Evolutionary conservation across 2,329 filamentous ascomycete species (phyloP).

Genomic region (Magnaporthiopsis incrustans): DNA sequence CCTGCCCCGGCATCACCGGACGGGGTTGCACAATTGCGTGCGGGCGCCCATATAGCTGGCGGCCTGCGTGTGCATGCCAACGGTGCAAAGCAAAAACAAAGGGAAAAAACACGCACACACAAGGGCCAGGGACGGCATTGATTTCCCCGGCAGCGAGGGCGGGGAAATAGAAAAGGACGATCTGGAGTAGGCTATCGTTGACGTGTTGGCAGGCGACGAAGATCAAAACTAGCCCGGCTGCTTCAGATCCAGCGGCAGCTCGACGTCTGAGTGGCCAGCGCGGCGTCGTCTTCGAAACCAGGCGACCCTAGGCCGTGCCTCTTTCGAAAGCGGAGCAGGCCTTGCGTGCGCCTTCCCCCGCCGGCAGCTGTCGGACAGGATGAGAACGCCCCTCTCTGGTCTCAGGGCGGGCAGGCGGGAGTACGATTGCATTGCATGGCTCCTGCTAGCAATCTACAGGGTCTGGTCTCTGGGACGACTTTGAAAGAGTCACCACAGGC

Average conservation of each 20-base stretch:
- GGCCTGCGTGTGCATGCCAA: neutral
- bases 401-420: neutral
- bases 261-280: neutral
- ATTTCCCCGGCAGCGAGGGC: too few relatives aligned
- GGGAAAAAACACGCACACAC: too few relatives aligned
- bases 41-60: neutral
- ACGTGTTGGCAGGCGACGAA: neutral
- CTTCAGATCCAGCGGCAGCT: slow-evolving; percentile 5
- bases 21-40: neutral
- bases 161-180: neutral
- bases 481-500: neutral
- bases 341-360: neutral
- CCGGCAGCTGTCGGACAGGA: neutral
- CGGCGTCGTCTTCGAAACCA: neutral
- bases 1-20: neutral
- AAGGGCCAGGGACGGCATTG: neutral
- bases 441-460: neutral
- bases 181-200: neutral
- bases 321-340: neutral
- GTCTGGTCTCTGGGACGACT: neutral
- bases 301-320: neutral
- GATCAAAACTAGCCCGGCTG: slow-evolving; percentile 3
- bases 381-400: neutral
- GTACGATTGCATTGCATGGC: neutral
- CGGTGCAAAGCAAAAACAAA: neutral